Evolutionary conservation across 2,329 filamentous ascomycete genomes (phyloP).

Genomic region (Acarospora socialis): DNA sequence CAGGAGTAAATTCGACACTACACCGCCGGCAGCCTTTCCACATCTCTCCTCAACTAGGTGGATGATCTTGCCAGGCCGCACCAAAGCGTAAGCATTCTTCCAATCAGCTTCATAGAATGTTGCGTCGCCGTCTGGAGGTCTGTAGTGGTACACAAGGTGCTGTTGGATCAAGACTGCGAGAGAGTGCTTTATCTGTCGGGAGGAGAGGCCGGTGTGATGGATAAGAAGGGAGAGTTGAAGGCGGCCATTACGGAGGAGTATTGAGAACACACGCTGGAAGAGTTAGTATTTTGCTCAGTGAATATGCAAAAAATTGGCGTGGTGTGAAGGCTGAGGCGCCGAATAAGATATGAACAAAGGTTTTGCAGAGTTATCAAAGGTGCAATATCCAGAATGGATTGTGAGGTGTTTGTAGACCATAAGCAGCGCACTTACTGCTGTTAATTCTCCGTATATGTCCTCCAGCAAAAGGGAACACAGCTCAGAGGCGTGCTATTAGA

Average conservation of each 20-base stretch:
- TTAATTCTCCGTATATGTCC: conserved; percentile 81
- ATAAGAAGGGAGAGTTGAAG: conserved; percentile 55
- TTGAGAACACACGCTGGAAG: conserved; percentile 64
- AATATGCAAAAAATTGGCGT: neutral
- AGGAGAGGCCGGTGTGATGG: conserved; percentile 56
- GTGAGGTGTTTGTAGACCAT: neutral
- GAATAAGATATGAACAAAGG: conserved; percentile 6
- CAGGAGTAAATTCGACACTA: conserved; percentile 61
- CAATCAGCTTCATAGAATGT: conserved; percentile 77
- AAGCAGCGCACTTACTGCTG: conserved; percentile 51
- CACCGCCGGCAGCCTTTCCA: conserved; percentile 56
- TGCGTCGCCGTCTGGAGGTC: conserved; percentile 44
- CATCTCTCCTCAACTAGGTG: conserved; percentile 60
- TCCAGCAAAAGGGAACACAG: conserved; percentile 81
- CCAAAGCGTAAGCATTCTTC: conserved; percentile 63
- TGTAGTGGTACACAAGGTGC: conserved; percentile 64
- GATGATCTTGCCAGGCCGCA: conserved; percentile 69
- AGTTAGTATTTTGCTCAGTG: neutral
- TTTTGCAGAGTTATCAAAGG: conserved; percentile 10
- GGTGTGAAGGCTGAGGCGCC: neutral
- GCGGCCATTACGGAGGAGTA: conserved; percentile 65
- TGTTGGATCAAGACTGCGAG: conserved; percentile 78
- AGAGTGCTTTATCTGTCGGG: conserved; percentile 65
- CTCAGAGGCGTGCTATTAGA: conserved; percentile 55
- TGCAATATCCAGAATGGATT: conserved; percentile 7